Base-by-base conservation (phyloP, 2,329 filamentous ascomycete species). In the Macrophomina tecta region DNA sequence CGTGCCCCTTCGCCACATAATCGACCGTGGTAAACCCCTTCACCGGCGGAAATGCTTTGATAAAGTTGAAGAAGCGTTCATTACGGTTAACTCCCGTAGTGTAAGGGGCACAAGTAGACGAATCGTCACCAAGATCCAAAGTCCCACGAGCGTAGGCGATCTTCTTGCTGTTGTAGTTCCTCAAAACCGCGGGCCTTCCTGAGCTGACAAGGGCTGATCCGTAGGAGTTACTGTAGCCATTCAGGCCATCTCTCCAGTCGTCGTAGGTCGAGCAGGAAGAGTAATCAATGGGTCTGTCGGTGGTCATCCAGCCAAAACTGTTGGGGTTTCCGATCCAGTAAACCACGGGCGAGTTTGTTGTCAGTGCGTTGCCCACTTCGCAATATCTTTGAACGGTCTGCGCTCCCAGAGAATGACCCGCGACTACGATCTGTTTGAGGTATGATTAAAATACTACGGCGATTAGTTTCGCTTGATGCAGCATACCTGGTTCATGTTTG, bases 11-110 rank as follows among this genome's bases (percentile, higher is more conserved):
- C 42, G 72, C 68, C 30, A 78, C 71, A 52, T 77, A 74, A 63
- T 79, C 77, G 12, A 79, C 72, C 1, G 77, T 79, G 58, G 76
- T 72, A 60, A 75, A 77, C 11, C 67, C 69, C 0, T 61, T 38
- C 5, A 45, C 42, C 8, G 75, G 69, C 3, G 75, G 74, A 66
- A 79, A 78, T 8, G 70, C 71, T 52, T 75, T 73, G 72, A 79
- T 77, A 69, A 77, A 78, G 70, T 79, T 75, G 73, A 78, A 78
- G 70, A 79, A 79, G 6, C 77, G 75, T 70, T 79, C 77, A 60
- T 79, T 75, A 6, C 77, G 73, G 42, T 79, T 75, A 11, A 64
- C 64, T 12, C 77, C 77, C 8, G 75, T 74, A 0, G 76, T 75
- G 9, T 45, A 60, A 2, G 77, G 76, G 3, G 71, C 75, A 64